Evolutionary conservation across 345 rosid genomes (phyloP).

Genomic region (Alliaria petiolata): DNA sequence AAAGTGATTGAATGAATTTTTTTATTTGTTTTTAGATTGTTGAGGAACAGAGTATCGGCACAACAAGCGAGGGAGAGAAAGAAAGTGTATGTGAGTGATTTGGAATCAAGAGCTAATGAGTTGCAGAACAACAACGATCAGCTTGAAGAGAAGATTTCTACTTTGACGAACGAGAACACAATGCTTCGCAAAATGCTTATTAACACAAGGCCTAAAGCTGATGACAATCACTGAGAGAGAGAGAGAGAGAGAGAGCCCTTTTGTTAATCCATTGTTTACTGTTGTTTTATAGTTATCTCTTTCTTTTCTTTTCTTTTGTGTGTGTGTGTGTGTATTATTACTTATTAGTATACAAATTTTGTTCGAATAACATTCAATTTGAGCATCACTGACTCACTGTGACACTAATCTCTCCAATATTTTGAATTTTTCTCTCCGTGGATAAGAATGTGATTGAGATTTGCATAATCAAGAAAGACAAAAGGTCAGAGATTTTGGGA

Average conservation of each 20-base stretch:
- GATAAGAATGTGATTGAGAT: not conserved
- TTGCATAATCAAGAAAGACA: not conserved
- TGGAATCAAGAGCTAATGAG: conserved; percentile 52
- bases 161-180: conserved; percentile 56
- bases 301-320: no score
- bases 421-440: not conserved
- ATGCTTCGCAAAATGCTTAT: conserved; percentile 72
- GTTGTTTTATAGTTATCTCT: not conserved
- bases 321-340: not conserved
- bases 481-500: not conserved
- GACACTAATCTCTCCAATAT: not conserved
- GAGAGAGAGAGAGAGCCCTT: not conserved
- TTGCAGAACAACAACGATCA: conserved; percentile 53
- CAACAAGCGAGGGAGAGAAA: conserved; percentile 88
- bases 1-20: not conserved
- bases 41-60: conserved; percentile 78
- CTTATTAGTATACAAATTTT: not conserved
- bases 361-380: not conserved
- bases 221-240: conserved; percentile 32
- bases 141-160: conserved; percentile 64
- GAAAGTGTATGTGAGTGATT: conserved; percentile 61
- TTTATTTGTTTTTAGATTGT: conserved; percentile 33
- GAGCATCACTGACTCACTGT: not conserved
- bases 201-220: conserved; percentile 66
- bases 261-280: not conserved